These are phyloP conservation scores for Phylloporus sp. DNA, from an alignment of 768 basidiomycete genomes.

Conservation along the genomic window DNA sequence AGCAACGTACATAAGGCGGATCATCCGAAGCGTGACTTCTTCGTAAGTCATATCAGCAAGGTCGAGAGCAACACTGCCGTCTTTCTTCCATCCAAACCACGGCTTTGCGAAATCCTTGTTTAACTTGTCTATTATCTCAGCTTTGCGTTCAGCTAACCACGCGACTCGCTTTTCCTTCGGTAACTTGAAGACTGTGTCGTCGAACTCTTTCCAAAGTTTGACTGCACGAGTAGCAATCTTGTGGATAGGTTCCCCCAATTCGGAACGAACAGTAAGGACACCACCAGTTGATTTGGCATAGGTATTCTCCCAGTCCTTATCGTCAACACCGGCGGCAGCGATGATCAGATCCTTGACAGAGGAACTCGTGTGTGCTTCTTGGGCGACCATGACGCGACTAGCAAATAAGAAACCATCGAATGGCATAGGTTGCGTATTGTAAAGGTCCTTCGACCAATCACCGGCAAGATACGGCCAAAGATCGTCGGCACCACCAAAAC, in stretches of 20 bases:
- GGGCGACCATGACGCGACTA: conserved; percentile 97
- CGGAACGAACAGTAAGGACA: conserved; percentile 93
- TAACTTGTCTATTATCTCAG: conserved; percentile 85
- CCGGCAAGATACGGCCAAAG: conserved; percentile 96
- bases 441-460: conserved; percentile 84
- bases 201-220: conserved; percentile 99
- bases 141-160: conserved; percentile 84
- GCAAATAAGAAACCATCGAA: conserved; percentile 97
- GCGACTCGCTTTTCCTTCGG: conserved; percentile 91
- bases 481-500: conserved; percentile 92
- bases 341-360: conserved; percentile 97
- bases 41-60: conserved; percentile 98
- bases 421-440: conserved; percentile 90
- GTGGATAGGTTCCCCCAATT: conserved; percentile 98
- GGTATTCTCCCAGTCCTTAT: conserved; percentile 90
- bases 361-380: conserved; percentile 92
- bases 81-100: conserved; percentile 97
- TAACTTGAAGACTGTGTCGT: conserved; percentile 91
- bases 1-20: conserved; percentile 89
- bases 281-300: conserved; percentile 93
- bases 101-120: conserved; percentile 96
- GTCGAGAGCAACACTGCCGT: conserved; percentile 76
- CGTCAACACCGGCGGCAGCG: conserved; percentile 86
- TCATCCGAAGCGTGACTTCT: conserved; percentile 87
- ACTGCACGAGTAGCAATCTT: conserved; percentile 97